Evolutionary conservation across 345 rosid genomes (phyloP).

Genomic region (Euclidium syriacum): DNA sequence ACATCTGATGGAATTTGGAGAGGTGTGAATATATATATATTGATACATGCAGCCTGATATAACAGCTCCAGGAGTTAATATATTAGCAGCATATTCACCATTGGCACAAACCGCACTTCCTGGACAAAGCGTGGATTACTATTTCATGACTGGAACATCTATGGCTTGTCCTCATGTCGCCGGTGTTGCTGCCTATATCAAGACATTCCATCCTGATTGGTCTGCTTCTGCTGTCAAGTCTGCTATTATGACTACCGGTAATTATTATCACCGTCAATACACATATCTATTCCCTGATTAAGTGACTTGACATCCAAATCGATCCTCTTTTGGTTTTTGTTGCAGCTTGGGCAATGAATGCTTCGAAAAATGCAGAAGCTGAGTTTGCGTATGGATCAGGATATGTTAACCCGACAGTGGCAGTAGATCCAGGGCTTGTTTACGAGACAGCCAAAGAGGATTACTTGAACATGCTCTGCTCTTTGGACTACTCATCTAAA

Average conservation of each 20-base stretch:
- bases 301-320: not conserved
- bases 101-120: slow-evolving; percentile 8
- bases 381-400: slow-evolving; percentile 50
- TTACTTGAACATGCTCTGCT: slow-evolving; percentile 42
- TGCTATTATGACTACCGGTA: slow-evolving; percentile 77
- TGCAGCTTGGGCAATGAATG: slow-evolving; percentile 35
- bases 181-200: slow-evolving; percentile 52
- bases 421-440: slow-evolving; percentile 38
- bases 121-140: slow-evolving; percentile 21
- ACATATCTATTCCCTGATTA: not conserved
- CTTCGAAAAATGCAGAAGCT: slow-evolving; percentile 19
- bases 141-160: slow-evolving; percentile 53
- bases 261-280: not conserved
- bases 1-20: not conserved
- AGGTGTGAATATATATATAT: not conserved
- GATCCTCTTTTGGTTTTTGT: not conserved
- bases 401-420: slow-evolving; percentile 31
- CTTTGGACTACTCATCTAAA: slow-evolving; percentile 9
- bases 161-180: slow-evolving; percentile 71
- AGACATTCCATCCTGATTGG: slow-evolving; percentile 36
- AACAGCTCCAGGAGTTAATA: slow-evolving; percentile 39
- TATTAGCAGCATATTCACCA: slow-evolving; percentile 38
- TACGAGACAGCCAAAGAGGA: slow-evolving; percentile 30
- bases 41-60: slow-evolving; percentile 35
- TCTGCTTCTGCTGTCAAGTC: slow-evolving; percentile 58